Evolutionary conservation across 495 filamentous ascomycete genomes (phyloP), one percentile per base, ranked within the genome.

Genomic region (Poronia punctata): DNA sequence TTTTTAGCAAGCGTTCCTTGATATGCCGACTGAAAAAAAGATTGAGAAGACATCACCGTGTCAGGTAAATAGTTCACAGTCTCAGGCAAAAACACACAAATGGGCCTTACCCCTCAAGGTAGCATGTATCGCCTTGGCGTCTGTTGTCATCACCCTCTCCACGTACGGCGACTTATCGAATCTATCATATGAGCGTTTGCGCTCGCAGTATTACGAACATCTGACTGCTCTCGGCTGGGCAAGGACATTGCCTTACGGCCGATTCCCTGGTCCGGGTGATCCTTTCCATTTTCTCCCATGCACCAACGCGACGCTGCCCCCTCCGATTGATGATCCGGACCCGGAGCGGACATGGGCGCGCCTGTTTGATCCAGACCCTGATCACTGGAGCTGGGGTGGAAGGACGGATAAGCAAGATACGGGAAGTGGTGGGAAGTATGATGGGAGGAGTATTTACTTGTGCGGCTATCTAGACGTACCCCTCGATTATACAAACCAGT

Each of bases 401-500:
- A 21, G 28, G 32, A 40, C 44, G 9, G 19, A 28, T 2, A 35
- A 42, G 7, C 14, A 15, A 19, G 20, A 8, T 32, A 21, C n/a
- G 26, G 25, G 8, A 4, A 7, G 2, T 10, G 7, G 14, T 14
- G 41, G 38, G 36, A 48, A 56, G 0, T 67, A 65, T 38, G 47
- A 51, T 7, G 62, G 53, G n/a, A 60, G 65, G 11, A 63, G 62
- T 7, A 66, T 71, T 28, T 71, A 61, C 40, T 38, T 71, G 12
- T 71, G 67, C 37, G 65, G 67, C 7, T 71, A 60, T 34, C 53
- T 71, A 10, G 64, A 71, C 4, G 65, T 68, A 6, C 67, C 67
- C 7, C 54, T 71, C 7, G 67, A 71, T 50, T 68, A 71, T 45
- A 65, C 59, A 27, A 68, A 70, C 47, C 35, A 54, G 30, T 55